Percentiles rank a stretch among this genome's conserved stretches.
Evolutionary conservation across 192 early-diverging fungal species (phyloP).

Genomic region (Haplosporangium gracile): DNA sequence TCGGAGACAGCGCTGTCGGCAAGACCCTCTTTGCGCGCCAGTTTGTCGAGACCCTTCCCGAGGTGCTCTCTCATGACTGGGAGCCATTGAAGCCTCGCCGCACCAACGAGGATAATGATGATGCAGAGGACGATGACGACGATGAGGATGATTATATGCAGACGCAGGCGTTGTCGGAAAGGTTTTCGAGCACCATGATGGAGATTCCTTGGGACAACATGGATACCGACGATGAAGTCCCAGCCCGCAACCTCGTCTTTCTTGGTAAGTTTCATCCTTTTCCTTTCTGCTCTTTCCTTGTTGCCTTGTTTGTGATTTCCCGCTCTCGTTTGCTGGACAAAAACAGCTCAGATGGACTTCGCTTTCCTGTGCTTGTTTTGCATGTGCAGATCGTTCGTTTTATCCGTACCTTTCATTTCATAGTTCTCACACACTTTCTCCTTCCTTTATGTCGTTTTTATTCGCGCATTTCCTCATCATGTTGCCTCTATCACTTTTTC

Average conservation of each 20-base stretch:
- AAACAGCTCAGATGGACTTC: neutral
- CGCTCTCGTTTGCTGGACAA: neutral
- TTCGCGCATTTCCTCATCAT: neutral
- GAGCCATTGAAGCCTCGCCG: neutral
- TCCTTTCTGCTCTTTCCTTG: neutral
- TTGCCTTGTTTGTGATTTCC: neutral
- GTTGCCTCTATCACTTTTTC: neutral
- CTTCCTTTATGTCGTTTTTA: no score
- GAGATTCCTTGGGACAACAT: constrained; percentile 58
- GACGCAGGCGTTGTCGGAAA: constrained; percentile 31
- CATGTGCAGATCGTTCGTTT: constrained; percentile 2
- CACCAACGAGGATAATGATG: neutral
- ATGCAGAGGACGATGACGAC: constrained; percentile 12
- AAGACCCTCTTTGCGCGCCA: constrained; percentile 53
- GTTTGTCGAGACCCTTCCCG: constrained; percentile 47
- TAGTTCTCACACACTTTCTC: neutral
- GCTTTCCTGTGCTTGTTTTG: neutral
- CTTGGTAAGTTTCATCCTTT: constrained; percentile 26
- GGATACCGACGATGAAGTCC: constrained; percentile 52
- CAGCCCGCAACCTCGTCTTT: constrained; percentile 53
- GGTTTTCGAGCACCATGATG: constrained; percentile 57
- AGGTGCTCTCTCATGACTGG: constrained; percentile 55
- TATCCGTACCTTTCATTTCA: neutral
- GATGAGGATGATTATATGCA: constrained; percentile 33
- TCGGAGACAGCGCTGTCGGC: constrained; percentile 57